phyloP scores from a whole-genome alignment of 495 filamentous ascomycete genomes.

The Endocarpon pusillum region DNA sequence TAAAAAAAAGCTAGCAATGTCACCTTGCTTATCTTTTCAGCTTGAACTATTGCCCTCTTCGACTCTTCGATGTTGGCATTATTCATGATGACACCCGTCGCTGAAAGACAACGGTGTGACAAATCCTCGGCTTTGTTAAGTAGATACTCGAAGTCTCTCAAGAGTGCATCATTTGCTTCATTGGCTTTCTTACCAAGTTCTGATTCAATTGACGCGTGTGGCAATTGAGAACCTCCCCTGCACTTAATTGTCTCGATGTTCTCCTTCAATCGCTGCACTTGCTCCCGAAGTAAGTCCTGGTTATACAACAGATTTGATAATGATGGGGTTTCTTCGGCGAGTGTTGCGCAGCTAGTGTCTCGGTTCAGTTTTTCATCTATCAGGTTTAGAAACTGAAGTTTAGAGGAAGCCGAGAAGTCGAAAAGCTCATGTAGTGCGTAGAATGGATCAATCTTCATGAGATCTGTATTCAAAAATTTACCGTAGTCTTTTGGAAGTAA shows the following conservation, averaged over 20 bases:
- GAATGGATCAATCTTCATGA: slow-evolving; percentile 10
- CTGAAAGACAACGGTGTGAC: neutral
- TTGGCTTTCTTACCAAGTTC: slow-evolving; percentile 3
- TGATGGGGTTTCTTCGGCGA: slow-evolving; percentile 4
- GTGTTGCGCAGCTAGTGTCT: slow-evolving; percentile 7
- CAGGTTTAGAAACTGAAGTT: slow-evolving; percentile 15
- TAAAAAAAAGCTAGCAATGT: slow-evolving; percentile 9
- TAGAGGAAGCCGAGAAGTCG: slow-evolving; percentile 8
- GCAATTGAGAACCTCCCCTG: neutral
- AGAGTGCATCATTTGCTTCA: slow-evolving; percentile 5
- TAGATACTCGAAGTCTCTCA: slow-evolving; percentile 14
- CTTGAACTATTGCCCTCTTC: slow-evolving; percentile 13
- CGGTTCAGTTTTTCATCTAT: slow-evolving; percentile 7
- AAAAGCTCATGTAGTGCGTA: slow-evolving; percentile 15
- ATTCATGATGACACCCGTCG: slow-evolving; percentile 8
- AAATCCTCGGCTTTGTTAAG: neutral
- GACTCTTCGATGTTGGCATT: slow-evolving; percentile 16
- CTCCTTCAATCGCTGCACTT: slow-evolving; percentile 5
- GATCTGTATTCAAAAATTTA: slow-evolving; percentile 4
- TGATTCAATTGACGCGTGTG: neutral
- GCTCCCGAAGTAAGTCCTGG: slow-evolving; percentile 5
- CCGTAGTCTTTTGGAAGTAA: slow-evolving; percentile 9
- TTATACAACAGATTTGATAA: slow-evolving; percentile 5
- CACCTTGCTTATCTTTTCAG: slow-evolving; percentile 11
- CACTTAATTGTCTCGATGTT: slow-evolving; percentile 4